A percentile compares a stretch with the other conserved stretches of the same genome.
Conservation (phyloP, 805 yeast species). For the Candida montana region DNA sequence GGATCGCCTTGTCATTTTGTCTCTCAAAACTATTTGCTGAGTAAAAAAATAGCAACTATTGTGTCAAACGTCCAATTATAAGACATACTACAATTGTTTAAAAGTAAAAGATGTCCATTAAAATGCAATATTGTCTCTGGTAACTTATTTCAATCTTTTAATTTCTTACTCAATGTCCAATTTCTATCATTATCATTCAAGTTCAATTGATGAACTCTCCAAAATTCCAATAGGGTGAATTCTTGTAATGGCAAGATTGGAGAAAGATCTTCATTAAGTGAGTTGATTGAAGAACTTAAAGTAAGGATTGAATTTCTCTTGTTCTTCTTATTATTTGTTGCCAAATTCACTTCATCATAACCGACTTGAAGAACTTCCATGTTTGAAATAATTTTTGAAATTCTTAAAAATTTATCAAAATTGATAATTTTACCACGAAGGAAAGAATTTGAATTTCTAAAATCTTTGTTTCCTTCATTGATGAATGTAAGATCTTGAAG, state of each 20-base stretch:
- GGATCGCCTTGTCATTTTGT: too few relatives aligned
- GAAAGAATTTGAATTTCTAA: slow-evolving; percentile 51
- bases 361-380: slow-evolving; percentile 64
- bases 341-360: slow-evolving; percentile 28
- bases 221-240: slow-evolving; percentile 58
- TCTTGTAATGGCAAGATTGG: slow-evolving; percentile 37
- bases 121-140: too few relatives aligned
- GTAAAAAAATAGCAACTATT: too few relatives aligned
- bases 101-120: too few relatives aligned
- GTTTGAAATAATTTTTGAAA: slow-evolving; percentile 60
- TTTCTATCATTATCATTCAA: slow-evolving; percentile 60
- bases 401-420: slow-evolving; percentile 66
- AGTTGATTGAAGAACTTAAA: slow-evolving; percentile 15
- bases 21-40: too few relatives aligned
- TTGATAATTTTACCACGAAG: slow-evolving; percentile 50
- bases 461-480: slow-evolving; percentile 75
- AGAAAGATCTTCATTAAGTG: slow-evolving; percentile 23
- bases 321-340: slow-evolving; percentile 17
- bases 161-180: slow-evolving; percentile 60
- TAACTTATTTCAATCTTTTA: slow-evolving; percentile 4
- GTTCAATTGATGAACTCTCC: slow-evolving; percentile 63
- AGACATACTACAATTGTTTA: too few relatives aligned
- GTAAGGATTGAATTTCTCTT: slow-evolving; percentile 23
- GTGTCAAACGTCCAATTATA: too few relatives aligned
- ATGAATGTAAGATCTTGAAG: slow-evolving; percentile 76